These are phyloP conservation scores for Coprinopsis marcescibilis DNA, from an alignment of 768 basidiomycete genomes.

Conservation along the genomic window DNA sequence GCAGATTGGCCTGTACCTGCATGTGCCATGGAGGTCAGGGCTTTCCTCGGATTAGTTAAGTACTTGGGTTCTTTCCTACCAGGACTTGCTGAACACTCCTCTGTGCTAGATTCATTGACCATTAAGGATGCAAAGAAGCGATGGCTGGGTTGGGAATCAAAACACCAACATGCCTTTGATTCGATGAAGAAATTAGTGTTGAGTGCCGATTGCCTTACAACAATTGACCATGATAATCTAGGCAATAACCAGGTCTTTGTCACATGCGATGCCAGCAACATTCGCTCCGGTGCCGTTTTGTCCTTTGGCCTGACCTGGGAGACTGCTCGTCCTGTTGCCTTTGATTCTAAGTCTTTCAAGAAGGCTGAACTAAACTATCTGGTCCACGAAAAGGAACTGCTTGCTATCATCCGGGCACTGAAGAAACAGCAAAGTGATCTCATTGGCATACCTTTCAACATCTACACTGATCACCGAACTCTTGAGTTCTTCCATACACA, in stretches of 20 bases:
- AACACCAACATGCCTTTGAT: constrained; percentile 18
- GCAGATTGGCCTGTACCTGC: constrained; percentile 20
- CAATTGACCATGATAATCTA: constrained; percentile 12
- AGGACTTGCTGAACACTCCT: constrained; percentile 5
- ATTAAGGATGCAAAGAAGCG: not conserved
- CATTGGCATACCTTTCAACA: constrained; percentile 16
- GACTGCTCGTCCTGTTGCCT: constrained; percentile 26
- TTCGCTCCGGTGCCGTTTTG: constrained; percentile 23
- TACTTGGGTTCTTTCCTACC: constrained; percentile 13
- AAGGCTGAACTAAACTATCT: constrained; percentile 29
- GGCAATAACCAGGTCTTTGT: constrained; percentile 26
- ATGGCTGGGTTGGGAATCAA: constrained; percentile 9
- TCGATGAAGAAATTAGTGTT: constrained; percentile 13
- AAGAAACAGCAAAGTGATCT: constrained; percentile 22
- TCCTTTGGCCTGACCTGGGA: constrained; percentile 28
- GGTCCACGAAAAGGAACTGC: constrained; percentile 32
- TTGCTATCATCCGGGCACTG: constrained; percentile 28
- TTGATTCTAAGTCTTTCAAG: constrained; percentile 23
- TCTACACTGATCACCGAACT: constrained; percentile 34
- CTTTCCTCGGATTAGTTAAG: constrained; percentile 11
- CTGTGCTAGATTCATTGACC: constrained; percentile 1
- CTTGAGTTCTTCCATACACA: constrained; percentile 28
- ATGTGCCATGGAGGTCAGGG: constrained; percentile 1
- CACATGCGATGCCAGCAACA: constrained; percentile 25
- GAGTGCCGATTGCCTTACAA: constrained; percentile 9